Evolutionary conservation across 1,139 yeast genomes (phyloP), one percentile per base, ranked within the genome.

Genomic region (Kodamaea anthophila): DNA sequence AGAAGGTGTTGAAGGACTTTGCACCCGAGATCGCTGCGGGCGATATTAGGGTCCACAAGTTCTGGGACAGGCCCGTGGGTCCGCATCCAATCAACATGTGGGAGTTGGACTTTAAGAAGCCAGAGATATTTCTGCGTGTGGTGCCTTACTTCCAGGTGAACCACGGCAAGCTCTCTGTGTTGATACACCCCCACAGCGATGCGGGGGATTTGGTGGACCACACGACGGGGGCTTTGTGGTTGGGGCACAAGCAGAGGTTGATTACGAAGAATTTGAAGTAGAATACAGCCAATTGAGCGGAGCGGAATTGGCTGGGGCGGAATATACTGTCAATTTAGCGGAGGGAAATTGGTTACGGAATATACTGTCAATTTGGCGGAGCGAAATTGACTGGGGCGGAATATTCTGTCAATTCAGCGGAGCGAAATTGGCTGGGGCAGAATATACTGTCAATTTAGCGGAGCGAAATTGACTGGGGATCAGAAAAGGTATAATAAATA

Each of bases 1-100:
- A 60, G 13, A 52, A 59, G 32, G 59, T 74, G 5, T 46, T 46
- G 22, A 30, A 40, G 25, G 76, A 71, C 28, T 74, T 74, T 42
- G 58, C 61, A 5, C 32, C 47, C 8, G 78, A 74, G 33, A 53
- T 75, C 13, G 61, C 50, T 10, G 42, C 46, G 2, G 75, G 73
- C 2, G 51, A 53, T 18, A 53, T 72, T 15, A 41, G 75, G 30
- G 61, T 72, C 4, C 56, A 60, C 48, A 61, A 62, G 38, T 53
- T 71, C 28, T 69, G 72, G 64, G 71, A 70, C 28, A 51, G 52
- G 30, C 70, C 77, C 13, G 51, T 75, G 27, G 82, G 82, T 0
- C 81, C 81, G 1, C 81, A 75, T 40, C 75, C 79, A 0, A 49
- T 60, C 15, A 48, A 46, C 35, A 63, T 64, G 70, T 64, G 61